phyloP scores from a whole-genome alignment of 2,329 filamentous ascomycete genomes.

The Pseudocercospora cruenta region DNA sequence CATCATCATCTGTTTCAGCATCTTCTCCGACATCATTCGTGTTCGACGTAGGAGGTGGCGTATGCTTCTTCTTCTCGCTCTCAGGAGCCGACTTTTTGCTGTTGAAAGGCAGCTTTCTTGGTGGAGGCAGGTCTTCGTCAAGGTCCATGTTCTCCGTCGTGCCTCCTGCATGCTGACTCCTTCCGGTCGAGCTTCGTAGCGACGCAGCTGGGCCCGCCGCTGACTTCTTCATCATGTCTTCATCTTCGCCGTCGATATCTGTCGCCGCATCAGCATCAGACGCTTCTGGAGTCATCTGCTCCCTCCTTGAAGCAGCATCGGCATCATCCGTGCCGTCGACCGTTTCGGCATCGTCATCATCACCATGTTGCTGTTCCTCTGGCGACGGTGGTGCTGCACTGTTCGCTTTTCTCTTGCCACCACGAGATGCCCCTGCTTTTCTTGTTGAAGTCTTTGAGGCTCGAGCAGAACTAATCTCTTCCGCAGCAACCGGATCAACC shows the following conservation, averaged over 20 bases:
- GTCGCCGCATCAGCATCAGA: conserved; percentile 7
- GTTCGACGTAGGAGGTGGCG: conserved; percentile 18
- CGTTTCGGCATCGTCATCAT: conserved; percentile 36
- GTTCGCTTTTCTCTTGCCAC: conserved; percentile 39
- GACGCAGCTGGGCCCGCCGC: neutral
- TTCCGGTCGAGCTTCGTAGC: conserved; percentile 8
- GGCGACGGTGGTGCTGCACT: conserved; percentile 42
- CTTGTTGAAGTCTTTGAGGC: conserved; percentile 17
- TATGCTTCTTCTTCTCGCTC: conserved; percentile 16
- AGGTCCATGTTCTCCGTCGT: conserved; percentile 16
- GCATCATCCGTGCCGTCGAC: conserved; percentile 34
- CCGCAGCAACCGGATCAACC: conserved; percentile 61
- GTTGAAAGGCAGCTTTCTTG: conserved; percentile 29
- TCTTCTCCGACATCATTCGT: conserved; percentile 30
- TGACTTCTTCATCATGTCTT: neutral
- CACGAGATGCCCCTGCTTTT: conserved; percentile 34
- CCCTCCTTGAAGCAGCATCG: conserved; percentile 16
- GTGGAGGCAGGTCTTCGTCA: conserved; percentile 25
- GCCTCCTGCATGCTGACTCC: conserved; percentile 1
- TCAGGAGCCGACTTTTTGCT: conserved; percentile 17
- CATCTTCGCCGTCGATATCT: conserved; percentile 23
- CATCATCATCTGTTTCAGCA: conserved; percentile 42
- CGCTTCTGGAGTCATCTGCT: conserved; percentile 20
- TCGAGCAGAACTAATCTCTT: conserved; percentile 25
- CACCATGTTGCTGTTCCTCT: conserved; percentile 49